Evolutionary conservation across 208 protist species (phyloP), one percentile per base, ranked within the genome.

Genomic region (Crithidia brevicula): DNA sequence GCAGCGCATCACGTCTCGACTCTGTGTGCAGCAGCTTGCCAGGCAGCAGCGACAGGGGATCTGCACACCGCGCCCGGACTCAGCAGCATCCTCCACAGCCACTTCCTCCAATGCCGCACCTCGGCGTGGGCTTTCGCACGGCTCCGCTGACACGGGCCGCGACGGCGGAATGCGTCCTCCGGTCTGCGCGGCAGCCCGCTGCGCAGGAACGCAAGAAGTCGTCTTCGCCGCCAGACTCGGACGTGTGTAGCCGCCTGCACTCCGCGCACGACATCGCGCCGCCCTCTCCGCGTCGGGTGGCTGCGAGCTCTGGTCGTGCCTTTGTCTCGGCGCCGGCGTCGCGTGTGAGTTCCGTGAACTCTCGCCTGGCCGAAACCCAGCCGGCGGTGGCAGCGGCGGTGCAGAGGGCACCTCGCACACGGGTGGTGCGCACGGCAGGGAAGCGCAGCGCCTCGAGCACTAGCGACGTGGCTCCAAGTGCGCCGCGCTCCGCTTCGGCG

Each of bases 331-430:
- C 70, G 8, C 58, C 75, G 28, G 51, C 75, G 4, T 81, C 75
- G 4, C 75, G 75, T 20, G 61, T 74, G 27, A 70, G 52, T 23
- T 81, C 75, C 5, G 75, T 81, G 8, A 74, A 81, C 69, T 81
- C 75, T 2, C 68, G 68, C 15, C 43, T 76, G 13, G 62, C 46
- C 2, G 70, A 76, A 15, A 45, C 27, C 6, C 31, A 43, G 20
- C 22, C 59, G 3, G 43, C 28, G 22, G 15, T 31, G 4, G 45
- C 46, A 20, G n/a, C 43, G 5, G 45, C 46, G 20, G 30, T 36
- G 30, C 33, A n/a, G 11, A 10, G 25, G 10, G 40, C 56, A 40
- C 45, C 43, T 18, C 59, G 59, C 4, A 65, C 45, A 28, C 59
- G 46, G 8, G 59, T 65, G 46, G 59, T 54, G 22, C 43, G 59